phyloP scores from a whole-genome alignment of 306 rosid genomes.

The Dalbergia cochinchinensis region DNA sequence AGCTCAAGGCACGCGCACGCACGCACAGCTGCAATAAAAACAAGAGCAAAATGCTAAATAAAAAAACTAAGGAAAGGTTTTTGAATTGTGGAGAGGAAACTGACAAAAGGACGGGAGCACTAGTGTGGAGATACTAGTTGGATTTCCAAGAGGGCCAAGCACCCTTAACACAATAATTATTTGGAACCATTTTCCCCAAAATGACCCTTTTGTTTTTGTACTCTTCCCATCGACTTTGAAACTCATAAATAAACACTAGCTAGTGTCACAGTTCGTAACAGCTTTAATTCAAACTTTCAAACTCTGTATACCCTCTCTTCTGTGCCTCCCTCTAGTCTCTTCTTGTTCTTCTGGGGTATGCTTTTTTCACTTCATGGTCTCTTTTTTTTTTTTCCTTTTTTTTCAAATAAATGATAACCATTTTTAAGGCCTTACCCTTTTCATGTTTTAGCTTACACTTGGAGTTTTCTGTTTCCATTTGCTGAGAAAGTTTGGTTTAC shows the following conservation, averaged over 20 bases:
- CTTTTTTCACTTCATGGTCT: conserved; percentile 23
- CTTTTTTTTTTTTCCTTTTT: neutral
- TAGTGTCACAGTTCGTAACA: conserved; percentile 38
- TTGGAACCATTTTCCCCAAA: conserved; percentile 42
- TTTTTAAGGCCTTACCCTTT: conserved; percentile 3
- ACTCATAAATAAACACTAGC: conserved; percentile 54
- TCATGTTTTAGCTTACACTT: conserved; percentile 17
- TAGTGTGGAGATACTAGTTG: conserved; percentile 54
- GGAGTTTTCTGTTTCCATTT: conserved; percentile 9
- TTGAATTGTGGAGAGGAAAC: conserved; percentile 65
- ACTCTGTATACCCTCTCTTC: conserved; percentile 26
- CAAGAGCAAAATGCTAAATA: conserved; percentile 48
- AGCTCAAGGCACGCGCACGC: conserved; percentile 47
- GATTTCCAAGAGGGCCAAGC: conserved; percentile 60
- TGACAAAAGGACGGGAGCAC: conserved; percentile 61
- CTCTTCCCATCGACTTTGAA: conserved; percentile 61
- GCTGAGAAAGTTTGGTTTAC: conserved; percentile 19
- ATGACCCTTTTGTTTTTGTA: conserved; percentile 63
- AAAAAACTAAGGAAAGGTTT: conserved; percentile 46
- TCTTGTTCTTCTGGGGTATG: conserved; percentile 50
- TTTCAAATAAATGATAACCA: neutral
- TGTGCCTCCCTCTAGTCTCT: neutral
- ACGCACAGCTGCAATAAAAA: conserved; percentile 41
- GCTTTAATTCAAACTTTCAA: conserved; percentile 85
- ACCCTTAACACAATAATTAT: conserved; percentile 40